Conservation (phyloP, 169 alveolate genomes). For the Eimeria maxima region DNA sequence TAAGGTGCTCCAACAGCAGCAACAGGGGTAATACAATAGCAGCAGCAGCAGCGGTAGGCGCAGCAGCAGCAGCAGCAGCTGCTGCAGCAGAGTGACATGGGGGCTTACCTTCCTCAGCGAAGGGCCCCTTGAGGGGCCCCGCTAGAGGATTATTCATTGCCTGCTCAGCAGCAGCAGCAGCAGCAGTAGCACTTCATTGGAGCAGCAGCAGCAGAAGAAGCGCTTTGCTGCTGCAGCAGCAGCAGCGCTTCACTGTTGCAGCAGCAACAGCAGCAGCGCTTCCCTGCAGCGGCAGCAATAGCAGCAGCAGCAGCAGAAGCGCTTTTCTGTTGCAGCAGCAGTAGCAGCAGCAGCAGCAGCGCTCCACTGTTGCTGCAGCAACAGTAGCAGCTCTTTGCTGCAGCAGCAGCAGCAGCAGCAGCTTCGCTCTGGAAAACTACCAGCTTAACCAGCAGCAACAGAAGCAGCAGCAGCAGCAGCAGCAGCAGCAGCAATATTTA, state of each 20-base stretch:
- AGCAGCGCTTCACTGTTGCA: too few species aligned
- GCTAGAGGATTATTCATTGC: not conserved
- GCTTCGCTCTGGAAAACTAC: not conserved
- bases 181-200: not conserved
- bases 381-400: too few species aligned
- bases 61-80: constrained; percentile 25
- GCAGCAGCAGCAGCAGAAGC: too few species aligned
- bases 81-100: constrained; percentile 7
- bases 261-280: too few species aligned
- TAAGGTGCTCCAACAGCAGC: not conserved
- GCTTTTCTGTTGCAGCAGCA: too few species aligned
- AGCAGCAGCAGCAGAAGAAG: not conserved
- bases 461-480: not conserved
- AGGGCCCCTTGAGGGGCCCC: not conserved
- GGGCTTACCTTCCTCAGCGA: not conserved
- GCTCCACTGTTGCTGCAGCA: too few species aligned
- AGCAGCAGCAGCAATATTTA: not conserved
- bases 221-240: not conserved
- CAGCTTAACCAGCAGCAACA: not conserved
- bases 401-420: too few species aligned
- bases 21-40: not conserved
- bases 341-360: too few species aligned
- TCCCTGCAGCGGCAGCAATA: too few species aligned
- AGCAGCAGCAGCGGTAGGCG: constrained; percentile 54
- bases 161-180: not conserved